Evolutionary conservation across 805 yeast species (phyloP).

Genomic region (Saccharomycopsis sp.): DNA sequence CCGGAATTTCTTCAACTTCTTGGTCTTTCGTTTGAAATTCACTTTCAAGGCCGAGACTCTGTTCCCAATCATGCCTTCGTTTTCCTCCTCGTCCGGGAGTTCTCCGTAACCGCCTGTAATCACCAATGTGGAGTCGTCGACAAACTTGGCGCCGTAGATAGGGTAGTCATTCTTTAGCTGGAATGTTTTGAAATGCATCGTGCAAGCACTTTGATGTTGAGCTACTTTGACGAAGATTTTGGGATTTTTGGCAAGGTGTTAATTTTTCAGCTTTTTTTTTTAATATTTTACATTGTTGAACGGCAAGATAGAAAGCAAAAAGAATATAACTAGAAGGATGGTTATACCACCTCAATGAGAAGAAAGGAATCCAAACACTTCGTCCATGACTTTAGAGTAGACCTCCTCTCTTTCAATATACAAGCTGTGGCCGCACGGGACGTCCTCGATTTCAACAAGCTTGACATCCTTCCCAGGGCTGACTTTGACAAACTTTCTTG

Average conservation of each 20-base stretch:
- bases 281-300: too few relatives aligned
- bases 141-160: slow-evolving; percentile 67
- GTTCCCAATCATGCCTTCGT: slow-evolving; percentile 74
- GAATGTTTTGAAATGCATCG: slow-evolving; percentile 18
- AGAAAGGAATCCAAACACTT: too few relatives aligned
- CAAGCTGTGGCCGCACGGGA: too few relatives aligned
- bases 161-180: slow-evolving; percentile 51
- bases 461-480: too few relatives aligned
- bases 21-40: slow-evolving; percentile 38
- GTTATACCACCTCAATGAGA: too few relatives aligned
- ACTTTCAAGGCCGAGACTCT: slow-evolving; percentile 60
- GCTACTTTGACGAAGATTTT: background rate
- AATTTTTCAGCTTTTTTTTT: too few relatives aligned
- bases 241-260: too few relatives aligned
- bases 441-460: too few relatives aligned
- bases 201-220: background rate
- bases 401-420: too few relatives aligned
- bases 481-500: slow-evolving; percentile 33
- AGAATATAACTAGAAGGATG: too few relatives aligned
- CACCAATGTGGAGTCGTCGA: slow-evolving; percentile 48
- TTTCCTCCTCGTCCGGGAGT: slow-evolving; percentile 81
- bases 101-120: slow-evolving; percentile 96
- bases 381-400: too few relatives aligned
- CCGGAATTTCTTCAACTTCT: slow-evolving; percentile 44
- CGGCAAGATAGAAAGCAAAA: too few relatives aligned